Evolutionary conservation across 257 asterid genomes (phyloP).

Genomic region (Lycium barbarum): DNA sequence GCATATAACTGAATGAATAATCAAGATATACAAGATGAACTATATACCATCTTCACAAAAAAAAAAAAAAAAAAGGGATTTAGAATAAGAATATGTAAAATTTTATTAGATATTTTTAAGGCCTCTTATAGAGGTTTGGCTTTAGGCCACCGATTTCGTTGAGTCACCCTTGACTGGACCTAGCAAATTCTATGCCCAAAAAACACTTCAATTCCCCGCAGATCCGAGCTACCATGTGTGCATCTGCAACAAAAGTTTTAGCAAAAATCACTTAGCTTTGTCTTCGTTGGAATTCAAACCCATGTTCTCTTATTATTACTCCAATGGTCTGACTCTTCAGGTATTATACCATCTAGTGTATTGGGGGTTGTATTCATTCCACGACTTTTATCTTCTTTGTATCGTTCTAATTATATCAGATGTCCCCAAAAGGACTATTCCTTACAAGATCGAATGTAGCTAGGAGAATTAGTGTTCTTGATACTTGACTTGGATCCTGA

Average conservation of each 20-base stretch:
- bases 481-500: conserved; percentile 7
- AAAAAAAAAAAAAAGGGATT: no score
- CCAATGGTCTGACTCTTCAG: not conserved
- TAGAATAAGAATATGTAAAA: no score
- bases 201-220: no score
- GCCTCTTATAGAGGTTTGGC: no score
- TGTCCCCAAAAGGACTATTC: not conserved
- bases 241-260: not conserved
- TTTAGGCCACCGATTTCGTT: no score
- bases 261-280: not conserved
- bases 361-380: not conserved
- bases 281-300: not conserved
- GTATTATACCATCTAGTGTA: not conserved
- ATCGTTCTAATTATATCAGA: not conserved
- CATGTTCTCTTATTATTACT: not conserved
- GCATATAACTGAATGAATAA: no score
- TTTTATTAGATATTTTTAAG: no score
- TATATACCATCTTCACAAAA: no score
- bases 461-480: not conserved
- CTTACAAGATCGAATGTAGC: not conserved
- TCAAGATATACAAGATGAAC: no score
- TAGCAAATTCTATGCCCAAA: no score
- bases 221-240: not conserved
- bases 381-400: not conserved
- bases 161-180: no score